Evolutionary conservation across 306 rosid genomes (phyloP), one percentile per base, ranked within the genome.

Genomic region (Vigna unguiculata): DNA sequence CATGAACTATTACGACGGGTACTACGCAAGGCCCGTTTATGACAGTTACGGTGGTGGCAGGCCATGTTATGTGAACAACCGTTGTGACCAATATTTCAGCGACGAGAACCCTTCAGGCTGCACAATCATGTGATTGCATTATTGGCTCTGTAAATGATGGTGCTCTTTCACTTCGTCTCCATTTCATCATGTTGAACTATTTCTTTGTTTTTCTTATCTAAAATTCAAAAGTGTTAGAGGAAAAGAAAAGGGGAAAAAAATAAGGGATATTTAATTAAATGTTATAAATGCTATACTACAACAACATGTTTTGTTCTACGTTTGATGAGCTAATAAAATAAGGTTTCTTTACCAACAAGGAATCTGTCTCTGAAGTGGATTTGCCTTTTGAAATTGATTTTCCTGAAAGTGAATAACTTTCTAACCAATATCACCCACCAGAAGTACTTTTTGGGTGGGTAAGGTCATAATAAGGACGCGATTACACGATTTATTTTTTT

Each of bases 21-120:
- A 74, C 40, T 79, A 80, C 19, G 87, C 54, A 5, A 84, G 86
- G 81, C 90, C 91, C 4, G 81, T 87, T 41, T 90, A 82, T 5
- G 91, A 90, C 32, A 90, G 92, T 28, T 86, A 85, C 34, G 87
- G 89, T n/a, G 90, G 89, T 3, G 80, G 84, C 10, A 65, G 90
- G 19, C 49, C 79, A 4, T 87, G 47, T 60, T 76, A 82, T 0
- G 74, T 9, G 10, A 81, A 80, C 49, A 81, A 80, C 49, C 90
- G 80, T 0, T 68, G 87, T 10, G 90, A 89, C 46, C 86, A 82
- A 24, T 86, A 83, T 41, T 72, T 82, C 58, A 84, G 79, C 49
- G 93, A 91, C 22, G 91, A 89, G 63, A 87, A 85, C 45, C 43
- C 89, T 4, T 1, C 68, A 0, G 93, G 74, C 6, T 88, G 98